Base-by-base conservation (phyloP, 2,329 filamentous ascomycete species). In the Calonectria hongkongensis region DNA sequence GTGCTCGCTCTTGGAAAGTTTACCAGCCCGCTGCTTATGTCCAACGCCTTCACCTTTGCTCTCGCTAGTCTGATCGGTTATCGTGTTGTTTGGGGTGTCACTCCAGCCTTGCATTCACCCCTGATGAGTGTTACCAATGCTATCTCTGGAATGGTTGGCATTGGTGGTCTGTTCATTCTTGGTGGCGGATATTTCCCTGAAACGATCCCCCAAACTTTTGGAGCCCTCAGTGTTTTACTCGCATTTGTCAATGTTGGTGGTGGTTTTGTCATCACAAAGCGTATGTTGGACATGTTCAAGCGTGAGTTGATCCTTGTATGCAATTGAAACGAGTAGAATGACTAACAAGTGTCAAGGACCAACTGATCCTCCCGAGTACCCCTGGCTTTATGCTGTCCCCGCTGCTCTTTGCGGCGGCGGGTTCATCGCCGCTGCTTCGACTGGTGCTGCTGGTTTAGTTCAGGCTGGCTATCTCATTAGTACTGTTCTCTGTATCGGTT, bases 101-200 rank as follows among this genome's bases (percentile, higher is more conserved):
- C 88, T 0, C 95, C 95, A 9, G 94, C 95, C 43, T 88, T 98
- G 6, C 95, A 98, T 83, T 96, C 94, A 2, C 95, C 95, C 1
- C 86, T 98, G 6, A 98, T 98, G 95, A 96, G 94, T 77, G 95
- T 97, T 43, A 98, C 95, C 9, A 98, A 98, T 82, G 95, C 95
- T 33, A 98, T 98, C 78, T 97, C 94, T 39, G 95, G 93, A 84
- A 95, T 98, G 93, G 95, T 98, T 36, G 95, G 95, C 71, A 89
- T 98, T 73, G 95, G 95, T 70, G 95, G 95, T 15, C 89, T 98
- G 75, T 98, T 97, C 85, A 92, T 98, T 68, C 93, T 98, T 86
- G 95, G 95, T 15, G 95, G 95, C 36, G 95, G 95, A 28, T 93
- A 92, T 80, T 75, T 95, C 0, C 94, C 94, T 0, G 91, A 92